Base-by-base conservation (phyloP, 139 green algal species). In the Prasinococcaceae sp. region DNA sequence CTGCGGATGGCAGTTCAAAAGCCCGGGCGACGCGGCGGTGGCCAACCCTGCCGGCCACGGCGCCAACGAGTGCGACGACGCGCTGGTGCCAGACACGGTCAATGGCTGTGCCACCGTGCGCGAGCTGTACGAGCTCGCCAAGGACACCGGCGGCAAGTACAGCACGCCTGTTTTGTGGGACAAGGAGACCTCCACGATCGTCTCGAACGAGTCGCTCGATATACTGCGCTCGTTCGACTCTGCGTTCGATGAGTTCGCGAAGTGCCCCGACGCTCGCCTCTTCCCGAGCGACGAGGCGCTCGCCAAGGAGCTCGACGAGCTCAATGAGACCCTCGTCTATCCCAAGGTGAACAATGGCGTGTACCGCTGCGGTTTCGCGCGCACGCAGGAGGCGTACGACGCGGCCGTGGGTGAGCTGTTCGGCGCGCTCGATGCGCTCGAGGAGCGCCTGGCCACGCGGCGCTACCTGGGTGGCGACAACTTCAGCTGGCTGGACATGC, bases 151-250 rank as follows among this genome's bases (percentile, higher is more conserved):
- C n/a, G n/a, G n/a, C n/a, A n/a, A n/a, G n/a, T n/a, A n/a, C n/a
- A n/a, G n/a, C n/a, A n/a, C n/a, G 30, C 88, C 88, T 0, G 73
- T 97, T 24, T 70, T 97, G 32, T 97, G 80, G 78, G 86, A 94
- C 77, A 94, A 90, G 63, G 76, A 90, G 70, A 44, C 63, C 30
- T 64, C 65, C 3, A 83, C 68, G 1, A 94, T 98, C 33, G 90
- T 98, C 12, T 96, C 94, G 74, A 98, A 98, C 53, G 89, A 98
- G 68, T 80, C 56, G 44, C 61, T 60, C 5, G 88, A 95, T 40
- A 94, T 97, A 47, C 36, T 28, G n/a, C 35, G 52, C 30, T 93
- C 94, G 61, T 73, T 96, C 58, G 96, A 96, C 68, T 61, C 50
- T 0, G 45, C 70, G 17, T 94, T 96, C 72, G 88, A 95, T 50